phyloP scores from a whole-genome alignment of 257 asterid genomes.

The Salvia rosmarinus region DNA sequence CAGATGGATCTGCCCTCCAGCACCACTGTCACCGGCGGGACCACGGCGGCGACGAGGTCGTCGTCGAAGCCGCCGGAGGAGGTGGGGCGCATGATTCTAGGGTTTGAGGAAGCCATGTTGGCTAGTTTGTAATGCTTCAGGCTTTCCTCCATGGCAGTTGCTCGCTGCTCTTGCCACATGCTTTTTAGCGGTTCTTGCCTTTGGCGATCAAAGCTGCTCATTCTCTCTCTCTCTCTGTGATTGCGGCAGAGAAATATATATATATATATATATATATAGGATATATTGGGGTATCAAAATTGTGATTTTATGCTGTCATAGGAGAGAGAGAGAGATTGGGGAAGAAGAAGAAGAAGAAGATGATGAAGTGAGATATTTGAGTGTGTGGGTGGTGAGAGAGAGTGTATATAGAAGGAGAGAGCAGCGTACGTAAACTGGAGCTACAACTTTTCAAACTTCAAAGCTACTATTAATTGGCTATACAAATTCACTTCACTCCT shows the following conservation, averaged over 20 bases:
- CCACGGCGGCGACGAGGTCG: constrained; percentile 54
- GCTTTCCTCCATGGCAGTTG: constrained; percentile 19
- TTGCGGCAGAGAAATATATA: not conserved
- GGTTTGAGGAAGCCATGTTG: constrained; percentile 33
- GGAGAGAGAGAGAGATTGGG: not conserved
- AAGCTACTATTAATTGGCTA: constrained; percentile 48
- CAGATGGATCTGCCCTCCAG: constrained; percentile 82
- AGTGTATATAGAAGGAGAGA: constrained; percentile 33
- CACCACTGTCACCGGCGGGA: constrained; percentile 80
- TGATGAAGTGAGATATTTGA: constrained; percentile 8
- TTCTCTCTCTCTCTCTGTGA: constrained; percentile 13
- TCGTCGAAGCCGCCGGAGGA: constrained; percentile 46
- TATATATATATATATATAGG: not conserved
- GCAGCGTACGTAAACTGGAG: too few species aligned
- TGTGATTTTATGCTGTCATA: not conserved
- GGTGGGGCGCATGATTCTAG: constrained; percentile 27
- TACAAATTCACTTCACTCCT: constrained; percentile 25
- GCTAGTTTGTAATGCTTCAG: constrained; percentile 24
- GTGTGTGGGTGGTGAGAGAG: constrained; percentile 14
- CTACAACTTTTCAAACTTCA: constrained; percentile 42
- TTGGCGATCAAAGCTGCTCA: constrained; percentile 56
- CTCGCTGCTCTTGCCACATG: constrained; percentile 46
- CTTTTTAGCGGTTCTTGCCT: constrained; percentile 47
- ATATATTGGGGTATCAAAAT: not conserved
- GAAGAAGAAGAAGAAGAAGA: not conserved